Base-by-base conservation (phyloP, 305 asterid species). In the Rubia balearica region DNA sequence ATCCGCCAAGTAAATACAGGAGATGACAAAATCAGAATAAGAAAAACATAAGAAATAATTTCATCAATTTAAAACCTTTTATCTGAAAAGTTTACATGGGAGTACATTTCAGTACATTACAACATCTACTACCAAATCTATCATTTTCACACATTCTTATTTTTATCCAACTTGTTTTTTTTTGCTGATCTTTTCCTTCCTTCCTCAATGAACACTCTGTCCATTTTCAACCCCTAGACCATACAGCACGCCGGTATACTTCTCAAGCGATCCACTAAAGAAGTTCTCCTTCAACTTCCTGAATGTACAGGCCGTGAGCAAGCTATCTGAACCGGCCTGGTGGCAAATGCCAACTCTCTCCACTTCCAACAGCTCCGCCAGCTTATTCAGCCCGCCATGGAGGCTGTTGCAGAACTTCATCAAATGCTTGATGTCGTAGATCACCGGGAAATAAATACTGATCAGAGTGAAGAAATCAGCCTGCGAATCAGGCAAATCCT, bases 261-360 rank as follows among this genome's bases (percentile, higher is more conserved):
- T 91, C 82, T 86, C 96, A 6, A 89, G 59, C 33, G 92, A 85
- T 40, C 96, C 96, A 17, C 86, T 82, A 73, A 88, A 88, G 86
- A 84, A 80, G 69, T 64, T 80, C 36, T 88, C 96, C 81, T 88
- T 88, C 83, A 91, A 72, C 83, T 91, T 91, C 85, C 83, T 77
- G 81, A 91, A 91, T 13, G 92, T 79, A 80, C 85, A 85, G 30
- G 92, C 75, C 0, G 96, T 91, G 67, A 91, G 88, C 89, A 89
- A 83, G 74, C 96, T 88, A 78, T 91, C 98, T 2, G 98, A 91
- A 48, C 96, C 98, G 0, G 96, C 98, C 73, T 91, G 98, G 79
- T 91, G 98, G 61, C 96, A 85, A 61, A 91, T 78, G 66, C 98
- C 96, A 4, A 91, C 88, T 65, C 98, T 79, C 86, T 91, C 96